A percentile compares a stretch with the other conserved stretches of the same genome.
These are phyloP conservation scores for Geosmithia morbida DNA, from an alignment of 2,329 filamentous ascomycete species.

Conservation along the genomic window DNA sequence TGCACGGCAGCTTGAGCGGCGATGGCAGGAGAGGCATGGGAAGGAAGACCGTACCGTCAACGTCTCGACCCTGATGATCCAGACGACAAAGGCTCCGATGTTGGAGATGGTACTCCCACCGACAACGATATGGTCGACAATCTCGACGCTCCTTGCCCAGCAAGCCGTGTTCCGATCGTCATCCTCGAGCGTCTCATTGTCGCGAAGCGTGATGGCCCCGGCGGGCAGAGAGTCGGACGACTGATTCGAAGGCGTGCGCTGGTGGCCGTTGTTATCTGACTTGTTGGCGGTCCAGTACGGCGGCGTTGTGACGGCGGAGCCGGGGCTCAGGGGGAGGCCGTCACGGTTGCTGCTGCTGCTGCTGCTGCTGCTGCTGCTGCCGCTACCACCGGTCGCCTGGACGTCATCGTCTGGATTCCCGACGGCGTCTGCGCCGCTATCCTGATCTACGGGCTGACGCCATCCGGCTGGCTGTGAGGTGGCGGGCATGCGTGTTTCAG, in stretches of 20 bases:
- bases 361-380: no score
- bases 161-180: slow-evolving; percentile 41
- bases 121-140: slow-evolving; percentile 41
- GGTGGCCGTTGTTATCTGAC: slow-evolving; percentile 9
- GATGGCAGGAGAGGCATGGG: neutral
- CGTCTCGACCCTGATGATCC: slow-evolving; percentile 81
- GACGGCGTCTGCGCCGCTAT: neutral
- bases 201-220: slow-evolving; percentile 45
- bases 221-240: slow-evolving; percentile 32
- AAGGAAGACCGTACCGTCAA: slow-evolving; percentile 46
- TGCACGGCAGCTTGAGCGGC: no score
- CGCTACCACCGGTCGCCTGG: neutral
- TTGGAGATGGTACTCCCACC: slow-evolving; percentile 40
- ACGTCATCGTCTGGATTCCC: neutral
- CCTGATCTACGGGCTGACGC: slow-evolving; percentile 14
- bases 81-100: slow-evolving; percentile 86
- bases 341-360: neutral
- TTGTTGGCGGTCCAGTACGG: slow-evolving; percentile 26
- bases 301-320: slow-evolving; percentile 16
- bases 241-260: slow-evolving; percentile 23
- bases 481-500: slow-evolving; percentile 4
- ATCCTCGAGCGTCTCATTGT: slow-evolving; percentile 41
- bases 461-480: slow-evolving; percentile 16
- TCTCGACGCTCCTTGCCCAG: slow-evolving; percentile 49
- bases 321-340: neutral